Base-by-base conservation (phyloP, 495 filamentous ascomycete genomes). In the Cercophora samala region DNA sequence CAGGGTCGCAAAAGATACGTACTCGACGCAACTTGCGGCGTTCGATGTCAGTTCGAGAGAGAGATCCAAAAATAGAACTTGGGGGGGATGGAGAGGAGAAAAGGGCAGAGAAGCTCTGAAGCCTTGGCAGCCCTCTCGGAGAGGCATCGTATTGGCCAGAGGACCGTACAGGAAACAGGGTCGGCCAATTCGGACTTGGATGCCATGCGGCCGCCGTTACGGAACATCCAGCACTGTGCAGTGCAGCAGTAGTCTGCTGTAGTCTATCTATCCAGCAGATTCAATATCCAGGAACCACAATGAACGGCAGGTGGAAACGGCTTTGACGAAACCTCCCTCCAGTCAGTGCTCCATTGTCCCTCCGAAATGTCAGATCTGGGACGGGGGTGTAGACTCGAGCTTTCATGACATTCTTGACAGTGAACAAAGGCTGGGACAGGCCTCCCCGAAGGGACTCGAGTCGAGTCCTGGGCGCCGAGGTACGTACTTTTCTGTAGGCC, bases 1-100 rank as follows among this genome's bases (percentile, higher is more conserved):
- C 60, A 66, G 66, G 64, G 26, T 67, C 42, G 60, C 32, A 70
- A 63, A 25, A 71, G 66, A 68, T 73, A 76, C 73, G 71, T 62
- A 71, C 74, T 69, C 64, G 68, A 71, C 60, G 29, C 25, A 19
- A 29, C 25, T 70, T 56, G 75, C 71, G 77, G 76, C 74, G 75
- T 74, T 72, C 62, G 66, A 69, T 53, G 65, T 63, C 71, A 63
- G 70, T 67, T 69, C 74, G 72, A 72, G 72, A 75, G 70, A 72
- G 72, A 75, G 70, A 74, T 62, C 53, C 53, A 56, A 56, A 56
- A 56, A 56, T 56, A 56, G 53, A 19, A 56, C 53, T 23, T 56
- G 53, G 53, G 37, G 53, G 37, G 53, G 53, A 56, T 56, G 53
- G 53, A 11, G 53, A 56, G 53, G 22, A 56, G 53, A 56, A 56